A percentile compares a stretch with the other conserved stretches of the same genome.
phyloP scores from a whole-genome alignment of 2,329 filamentous ascomycete species.

The Aspergillus costaricaensis region DNA sequence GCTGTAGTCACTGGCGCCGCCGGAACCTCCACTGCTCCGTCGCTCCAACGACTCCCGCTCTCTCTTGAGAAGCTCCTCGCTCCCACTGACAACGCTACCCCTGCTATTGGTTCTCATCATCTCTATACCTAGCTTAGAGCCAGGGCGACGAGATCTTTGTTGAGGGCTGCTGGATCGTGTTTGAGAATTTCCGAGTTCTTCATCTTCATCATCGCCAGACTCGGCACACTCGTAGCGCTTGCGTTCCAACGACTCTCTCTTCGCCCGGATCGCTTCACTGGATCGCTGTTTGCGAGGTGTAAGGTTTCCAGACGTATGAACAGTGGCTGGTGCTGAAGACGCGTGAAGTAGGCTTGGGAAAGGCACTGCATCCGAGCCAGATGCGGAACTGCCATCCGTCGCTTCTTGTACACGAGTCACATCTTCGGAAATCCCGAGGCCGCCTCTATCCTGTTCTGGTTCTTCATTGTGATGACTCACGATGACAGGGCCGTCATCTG shows the following conservation, averaged over 20 bases:
- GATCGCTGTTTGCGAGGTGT: conserved; percentile 66
- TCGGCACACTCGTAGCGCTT: conserved; percentile 73
- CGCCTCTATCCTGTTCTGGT: conserved; percentile 67
- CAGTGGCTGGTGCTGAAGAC: conserved; percentile 65
- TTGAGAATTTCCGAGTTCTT: conserved; percentile 70
- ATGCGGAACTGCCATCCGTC: conserved; percentile 23
- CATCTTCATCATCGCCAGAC: conserved; percentile 92
- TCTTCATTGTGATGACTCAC: conserved; percentile 75
- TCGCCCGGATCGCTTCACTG: conserved; percentile 71
- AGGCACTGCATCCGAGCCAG: conserved; percentile 32
- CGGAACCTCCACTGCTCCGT: conserved; percentile 23
- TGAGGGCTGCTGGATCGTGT: conserved; percentile 54
- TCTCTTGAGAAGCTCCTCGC: conserved; percentile 42
- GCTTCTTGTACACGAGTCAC: conserved; percentile 22
- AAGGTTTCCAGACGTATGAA: conserved; percentile 53
- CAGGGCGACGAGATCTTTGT: conserved; percentile 61
- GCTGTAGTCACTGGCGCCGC: conserved; percentile 22
- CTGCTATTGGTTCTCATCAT: conserved; percentile 98
- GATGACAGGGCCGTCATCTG: conserved; percentile 76
- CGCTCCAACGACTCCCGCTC: conserved; percentile 39
- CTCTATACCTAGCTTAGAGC: conserved; percentile 89
- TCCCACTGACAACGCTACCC: conserved; percentile 67
- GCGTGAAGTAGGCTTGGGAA: conserved; percentile 60
- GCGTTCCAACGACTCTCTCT: conserved; percentile 74
- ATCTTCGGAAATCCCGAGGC: conserved; percentile 75